These are phyloP conservation scores for Cyberlindnera mississippiensis DNA, from an alignment of 805 yeast species.

Conservation along the genomic window DNA sequence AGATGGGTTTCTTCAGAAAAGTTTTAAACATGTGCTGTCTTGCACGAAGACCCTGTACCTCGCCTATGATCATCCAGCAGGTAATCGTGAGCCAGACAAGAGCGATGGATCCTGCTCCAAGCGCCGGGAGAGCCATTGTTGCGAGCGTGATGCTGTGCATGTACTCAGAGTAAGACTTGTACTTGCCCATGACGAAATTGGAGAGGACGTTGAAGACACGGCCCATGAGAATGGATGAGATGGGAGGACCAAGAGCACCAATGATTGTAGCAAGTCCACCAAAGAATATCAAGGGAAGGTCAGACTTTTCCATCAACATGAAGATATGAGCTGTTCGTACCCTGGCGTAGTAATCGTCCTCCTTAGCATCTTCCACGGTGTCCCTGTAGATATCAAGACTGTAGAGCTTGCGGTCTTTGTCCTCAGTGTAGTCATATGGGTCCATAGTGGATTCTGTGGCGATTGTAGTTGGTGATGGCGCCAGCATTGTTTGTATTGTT, in stretches of 20 bases:
- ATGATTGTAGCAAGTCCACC: constrained; percentile 39
- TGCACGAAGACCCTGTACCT: constrained; percentile 57
- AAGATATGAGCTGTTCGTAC: constrained; percentile 17
- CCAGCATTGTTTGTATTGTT: not conserved
- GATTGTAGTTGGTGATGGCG: constrained; percentile 14
- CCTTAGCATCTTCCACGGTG: not conserved
- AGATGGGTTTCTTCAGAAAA: constrained; percentile 42
- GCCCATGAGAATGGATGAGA: constrained; percentile 63
- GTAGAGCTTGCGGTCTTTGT: constrained; percentile 3
- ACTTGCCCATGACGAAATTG: constrained; percentile 30
- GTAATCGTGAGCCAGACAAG: constrained; percentile 51
- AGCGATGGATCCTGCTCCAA: constrained; percentile 45
- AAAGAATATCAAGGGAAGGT: constrained; percentile 23
- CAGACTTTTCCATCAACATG: constrained; percentile 25
- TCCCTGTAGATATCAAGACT: constrained; percentile 18
- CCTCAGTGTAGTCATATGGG: not conserved
- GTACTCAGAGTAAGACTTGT: constrained; percentile 30
- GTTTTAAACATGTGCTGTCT: constrained; percentile 42
- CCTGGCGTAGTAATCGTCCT: constrained; percentile 6
- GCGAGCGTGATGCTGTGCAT: constrained; percentile 35
- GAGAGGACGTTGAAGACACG: constrained; percentile 49
- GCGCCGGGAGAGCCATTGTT: constrained; percentile 38
- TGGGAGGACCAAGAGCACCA: constrained; percentile 57
- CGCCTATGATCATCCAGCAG: constrained; percentile 70
- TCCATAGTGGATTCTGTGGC: constrained; percentile 11